Evolutionary conservation across 768 basidiomycete species (phyloP), one percentile per base, ranked within the genome.

Genomic region (Lentinula guzmanii): DNA sequence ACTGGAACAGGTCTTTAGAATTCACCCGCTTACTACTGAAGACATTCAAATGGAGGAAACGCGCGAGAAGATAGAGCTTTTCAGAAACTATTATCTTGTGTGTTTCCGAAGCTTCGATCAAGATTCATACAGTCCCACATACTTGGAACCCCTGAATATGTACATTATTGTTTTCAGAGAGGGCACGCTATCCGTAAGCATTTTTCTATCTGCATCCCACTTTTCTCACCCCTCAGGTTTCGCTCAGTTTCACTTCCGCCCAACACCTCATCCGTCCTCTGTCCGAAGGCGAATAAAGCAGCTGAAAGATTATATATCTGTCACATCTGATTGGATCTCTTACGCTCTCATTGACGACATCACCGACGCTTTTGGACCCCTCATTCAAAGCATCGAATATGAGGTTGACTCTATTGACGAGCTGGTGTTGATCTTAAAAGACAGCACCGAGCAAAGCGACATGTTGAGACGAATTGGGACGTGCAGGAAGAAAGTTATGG

Each of bases 41-140:
- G 97, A 99, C 79, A 98, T 99, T 70, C 88, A 92, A 69, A 97
- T 98, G 90, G 97, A 99, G 74, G 97, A 99, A 78, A 91, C 95
- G 43, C 93, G 97, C 69, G 97, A 99, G 78, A 99, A 99, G 80
- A 99, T 99, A 67, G 97, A 99, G 72, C 85, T 99, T 18, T 99
- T 98, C 83, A 84, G 95, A 59, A 96, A 96, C 71, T 99, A 99
- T 73, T 98, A 98, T 72, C 86, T 99, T 58, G 97, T 98, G 63
- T 98, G 96, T 81, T 99, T 99, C 80, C 89, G 97, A 64, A 91
- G 93, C 65, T 98, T 99, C 77, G 97, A 99, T 74, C 97, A 99
- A 78, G 97, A 98, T 73, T 90, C 87, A 24, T 98, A 98, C 77
- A 93, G 91, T 68, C 95, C 95, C 16, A 98, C 95, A 1, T 89